A percentile compares a stretch with the other conserved stretches of the same genome.
phyloP scores from a whole-genome alignment of 768 basidiomycete genomes.

The Tulasnella sp. region DNA sequence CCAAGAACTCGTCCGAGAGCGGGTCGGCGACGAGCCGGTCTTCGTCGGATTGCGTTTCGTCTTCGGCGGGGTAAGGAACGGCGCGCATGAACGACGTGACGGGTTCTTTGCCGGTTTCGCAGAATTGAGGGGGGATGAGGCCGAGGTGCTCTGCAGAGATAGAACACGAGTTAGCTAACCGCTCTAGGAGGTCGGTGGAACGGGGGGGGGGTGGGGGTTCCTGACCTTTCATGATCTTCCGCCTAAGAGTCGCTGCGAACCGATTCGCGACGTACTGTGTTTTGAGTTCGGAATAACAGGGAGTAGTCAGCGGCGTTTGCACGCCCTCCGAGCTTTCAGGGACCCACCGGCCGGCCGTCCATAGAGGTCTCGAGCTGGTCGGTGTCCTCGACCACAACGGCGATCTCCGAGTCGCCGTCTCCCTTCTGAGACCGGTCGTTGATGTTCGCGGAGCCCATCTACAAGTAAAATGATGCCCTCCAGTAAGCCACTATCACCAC shows the following conservation, averaged over 20 bases:
- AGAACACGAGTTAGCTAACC: constrained; percentile 14
- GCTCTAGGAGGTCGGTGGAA: constrained; percentile 7
- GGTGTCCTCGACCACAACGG: constrained; percentile 79
- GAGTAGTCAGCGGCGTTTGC: neutral
- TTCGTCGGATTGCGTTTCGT: constrained; percentile 46
- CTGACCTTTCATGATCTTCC: constrained; percentile 71
- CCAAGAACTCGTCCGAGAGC: constrained; percentile 44
- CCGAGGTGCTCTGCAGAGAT: constrained; percentile 73
- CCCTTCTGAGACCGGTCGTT: constrained; percentile 86
- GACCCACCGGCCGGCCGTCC: constrained; percentile 49
- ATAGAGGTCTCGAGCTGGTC: constrained; percentile 65
- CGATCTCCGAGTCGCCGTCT: constrained; percentile 92
- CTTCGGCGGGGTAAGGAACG: constrained; percentile 56
- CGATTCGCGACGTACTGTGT: constrained; percentile 56
- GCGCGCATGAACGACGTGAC: constrained; percentile 60
- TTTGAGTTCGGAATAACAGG: too few species aligned
- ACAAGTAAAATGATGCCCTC: neutral
- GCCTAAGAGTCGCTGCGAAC: constrained; percentile 74
- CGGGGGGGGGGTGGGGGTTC: neutral
- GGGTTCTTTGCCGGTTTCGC: constrained; percentile 31
- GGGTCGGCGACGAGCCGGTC: constrained; percentile 72
- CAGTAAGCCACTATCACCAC: neutral
- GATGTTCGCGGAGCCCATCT: constrained; percentile 92
- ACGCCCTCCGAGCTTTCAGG: neutral
- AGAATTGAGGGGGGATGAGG: constrained; percentile 63